phyloP scores from a whole-genome alignment of 805 yeast genomes.

The Kodamaea kaohsiungensis region DNA sequence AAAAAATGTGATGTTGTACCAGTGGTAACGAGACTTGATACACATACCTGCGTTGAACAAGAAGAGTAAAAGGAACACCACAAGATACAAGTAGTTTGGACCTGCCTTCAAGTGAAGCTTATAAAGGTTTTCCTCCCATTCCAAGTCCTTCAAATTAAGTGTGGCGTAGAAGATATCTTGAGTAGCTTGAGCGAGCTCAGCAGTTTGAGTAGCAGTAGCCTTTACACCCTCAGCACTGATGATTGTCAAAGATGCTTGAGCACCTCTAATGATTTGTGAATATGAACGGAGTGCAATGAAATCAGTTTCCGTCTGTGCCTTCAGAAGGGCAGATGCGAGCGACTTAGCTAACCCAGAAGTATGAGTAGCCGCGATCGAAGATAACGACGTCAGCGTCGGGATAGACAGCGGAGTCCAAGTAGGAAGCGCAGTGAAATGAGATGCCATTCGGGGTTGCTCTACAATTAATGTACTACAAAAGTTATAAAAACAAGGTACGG shows the following conservation, averaged over 20 bases:
- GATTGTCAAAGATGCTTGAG: conserved; percentile 37
- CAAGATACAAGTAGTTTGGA: conserved; percentile 34
- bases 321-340: not conserved
- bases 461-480: not conserved
- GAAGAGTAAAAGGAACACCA: conserved; percentile 26
- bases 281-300: conserved; percentile 19
- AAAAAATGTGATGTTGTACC: conserved; percentile 41
- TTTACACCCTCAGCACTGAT: conserved; percentile 34
- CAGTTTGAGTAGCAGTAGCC: conserved; percentile 39
- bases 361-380: conserved; percentile 25
- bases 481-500: not conserved
- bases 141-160: conserved; percentile 31
- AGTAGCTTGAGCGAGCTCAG: conserved; percentile 29
- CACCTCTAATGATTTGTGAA: conserved; percentile 31
- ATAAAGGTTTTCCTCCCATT: conserved; percentile 30
- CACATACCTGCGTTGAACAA: conserved; percentile 28
- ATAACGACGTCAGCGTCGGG: conserved; percentile 31
- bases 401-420: conserved; percentile 27
- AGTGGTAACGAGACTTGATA: conserved; percentile 34
- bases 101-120: conserved; percentile 24
- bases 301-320: conserved; percentile 23
- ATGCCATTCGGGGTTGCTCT: not conserved
- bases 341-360: conserved; percentile 20
- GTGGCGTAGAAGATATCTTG: conserved; percentile 34
- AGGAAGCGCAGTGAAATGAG: not conserved